Conservation (phyloP, 192 early-diverging fungal species). For the Lobulomyces angularis region DNA sequence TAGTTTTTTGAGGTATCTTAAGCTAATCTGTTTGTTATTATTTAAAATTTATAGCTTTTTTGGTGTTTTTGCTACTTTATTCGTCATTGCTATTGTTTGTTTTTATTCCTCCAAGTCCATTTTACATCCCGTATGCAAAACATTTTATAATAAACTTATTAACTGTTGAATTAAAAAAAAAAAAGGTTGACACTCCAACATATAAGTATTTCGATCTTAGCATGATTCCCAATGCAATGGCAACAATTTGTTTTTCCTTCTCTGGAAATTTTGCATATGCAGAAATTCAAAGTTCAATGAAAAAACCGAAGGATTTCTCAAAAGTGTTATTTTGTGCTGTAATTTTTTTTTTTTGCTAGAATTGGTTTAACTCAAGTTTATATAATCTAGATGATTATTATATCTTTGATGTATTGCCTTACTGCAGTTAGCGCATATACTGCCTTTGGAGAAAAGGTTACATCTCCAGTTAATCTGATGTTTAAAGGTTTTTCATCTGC, state of each 20-base stretch:
- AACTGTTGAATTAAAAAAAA: too few relatives aligned
- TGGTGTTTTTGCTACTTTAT: conserved; percentile 60
- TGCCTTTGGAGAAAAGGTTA: conserved; percentile 63
- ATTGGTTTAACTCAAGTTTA: conserved; percentile 57
- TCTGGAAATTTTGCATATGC: conserved; percentile 76
- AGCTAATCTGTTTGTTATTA: not conserved
- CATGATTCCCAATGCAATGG: conserved; percentile 63
- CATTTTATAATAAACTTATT: conserved; percentile 10
- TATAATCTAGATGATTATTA: conserved; percentile 44
- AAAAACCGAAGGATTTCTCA: conserved; percentile 52
- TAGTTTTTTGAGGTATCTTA: conserved; percentile 39
- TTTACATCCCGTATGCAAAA: conserved; percentile 19
- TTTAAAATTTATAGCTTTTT: conserved; percentile 33
- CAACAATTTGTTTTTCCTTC: conserved; percentile 71
- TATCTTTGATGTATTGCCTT: conserved; percentile 55
- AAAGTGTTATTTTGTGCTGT: too few relatives aligned
- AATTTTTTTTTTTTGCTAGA: too few relatives aligned
- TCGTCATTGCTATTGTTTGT: conserved; percentile 58
- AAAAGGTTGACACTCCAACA: conserved; percentile 39
- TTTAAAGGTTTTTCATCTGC: too few relatives aligned
- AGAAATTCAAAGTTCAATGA: conserved; percentile 74
- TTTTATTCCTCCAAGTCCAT: conserved; percentile 40
- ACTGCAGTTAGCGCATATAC: conserved; percentile 60
- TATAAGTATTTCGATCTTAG: conserved; percentile 26
- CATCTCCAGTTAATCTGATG: too few relatives aligned